Evolutionary conservation across 2,329 filamentous ascomycete genomes (phyloP).

Genomic region (Helicocarpus griseus): DNA sequence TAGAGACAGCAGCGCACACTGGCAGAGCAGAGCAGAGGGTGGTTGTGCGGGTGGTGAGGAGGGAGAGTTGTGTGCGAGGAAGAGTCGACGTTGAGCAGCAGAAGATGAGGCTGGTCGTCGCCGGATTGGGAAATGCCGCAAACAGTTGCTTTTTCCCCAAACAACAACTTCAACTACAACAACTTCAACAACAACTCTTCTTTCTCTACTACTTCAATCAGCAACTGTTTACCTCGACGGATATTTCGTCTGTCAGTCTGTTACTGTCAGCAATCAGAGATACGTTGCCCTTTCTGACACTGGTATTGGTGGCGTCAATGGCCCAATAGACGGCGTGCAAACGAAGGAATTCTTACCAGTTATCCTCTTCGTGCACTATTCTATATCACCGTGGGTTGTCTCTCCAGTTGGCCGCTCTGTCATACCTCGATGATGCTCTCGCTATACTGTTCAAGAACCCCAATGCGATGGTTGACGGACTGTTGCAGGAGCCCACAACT

Average conservation of each 20-base stretch:
- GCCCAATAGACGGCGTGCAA: too few species aligned
- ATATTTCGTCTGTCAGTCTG: too few species aligned
- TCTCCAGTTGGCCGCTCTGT: not conserved
- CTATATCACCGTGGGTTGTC: not conserved
- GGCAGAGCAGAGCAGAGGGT: not conserved
- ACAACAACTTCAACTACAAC: not conserved
- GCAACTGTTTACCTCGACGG: not conserved
- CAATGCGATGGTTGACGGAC: not conserved
- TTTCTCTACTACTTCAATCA: too few species aligned
- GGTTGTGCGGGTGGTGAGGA: not conserved
- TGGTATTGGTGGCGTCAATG: not conserved
- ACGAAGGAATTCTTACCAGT: not conserved
- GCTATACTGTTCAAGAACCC: not conserved
- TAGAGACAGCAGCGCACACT: not conserved
- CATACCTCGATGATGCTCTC: not conserved
- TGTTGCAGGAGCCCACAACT: not conserved
- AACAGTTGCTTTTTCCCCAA: not conserved
- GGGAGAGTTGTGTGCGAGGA: not conserved
- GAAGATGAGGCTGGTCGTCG: conserved; percentile 4
- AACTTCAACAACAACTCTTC: not conserved
- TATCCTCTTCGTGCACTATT: not conserved
- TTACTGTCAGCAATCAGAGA: not conserved
- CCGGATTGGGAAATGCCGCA: not conserved
- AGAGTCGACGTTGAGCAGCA: not conserved
- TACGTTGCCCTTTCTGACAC: not conserved